Evolutionary conservation across 306 rosid species (phyloP), one percentile per base, ranked within the genome.

Genomic region (Vachellia collinsii): DNA sequence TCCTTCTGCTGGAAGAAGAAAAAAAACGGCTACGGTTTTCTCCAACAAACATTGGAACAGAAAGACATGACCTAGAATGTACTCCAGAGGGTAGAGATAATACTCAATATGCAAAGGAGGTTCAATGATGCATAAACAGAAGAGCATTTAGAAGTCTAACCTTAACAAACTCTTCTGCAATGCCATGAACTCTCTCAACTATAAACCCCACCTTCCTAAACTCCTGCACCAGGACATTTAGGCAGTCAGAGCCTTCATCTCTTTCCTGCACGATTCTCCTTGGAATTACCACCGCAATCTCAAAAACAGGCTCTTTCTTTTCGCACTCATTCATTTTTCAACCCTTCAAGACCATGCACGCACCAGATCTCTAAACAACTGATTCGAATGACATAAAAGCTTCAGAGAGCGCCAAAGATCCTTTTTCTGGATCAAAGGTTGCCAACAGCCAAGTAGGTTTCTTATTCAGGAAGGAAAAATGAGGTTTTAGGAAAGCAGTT

Each of bases 161-260:
- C 99, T 92, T 91, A 85, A 95, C 82, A 76, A 95, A 95, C 80
- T 92, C 96, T 80, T 95, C 98, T 59, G 89, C 94, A 78, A 93
- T 87, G 79, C 99, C 98, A 80, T 85, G 73, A 72, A 91, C 89
- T 83, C 90, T 89, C 85, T 93, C 98, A 81, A 88, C 97, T 10
- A 89, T 53, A 11, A 93, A 78, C 54, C 97, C 99, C 71, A 73
- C 87, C 75, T 87, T 88, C 83, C 53, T 71, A 65, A 95, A 90
- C 81, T 88, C 97, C 39, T 82, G 67, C 23, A 88, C 77, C 42
- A 95, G 92, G 71, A 92, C 85, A 75, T 75, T 72, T 68, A 81
- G 83, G 62, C 95, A 89, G 39, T 91, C 94, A 61, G 36, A 75
- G 23, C 29, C 77, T 73, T 77, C 87, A 34, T 87, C 91, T 70